A percentile compares a stretch with the other conserved stretches of the same genome.
Evolutionary conservation across 331 rosid genomes (phyloP).

Genomic region (Quercus tomentella): DNA sequence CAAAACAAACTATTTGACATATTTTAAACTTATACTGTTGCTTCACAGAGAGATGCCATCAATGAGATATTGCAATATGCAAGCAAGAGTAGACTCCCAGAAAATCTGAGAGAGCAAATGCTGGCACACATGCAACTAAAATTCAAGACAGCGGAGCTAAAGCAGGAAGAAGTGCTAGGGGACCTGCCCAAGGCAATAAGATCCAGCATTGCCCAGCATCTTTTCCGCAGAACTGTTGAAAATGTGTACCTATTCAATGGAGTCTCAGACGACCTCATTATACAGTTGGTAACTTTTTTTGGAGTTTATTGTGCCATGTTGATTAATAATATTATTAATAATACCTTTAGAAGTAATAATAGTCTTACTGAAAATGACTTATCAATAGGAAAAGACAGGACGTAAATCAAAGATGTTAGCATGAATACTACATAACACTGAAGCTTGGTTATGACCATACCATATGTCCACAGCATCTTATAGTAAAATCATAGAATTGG

Average conservation of each 20-base stretch:
- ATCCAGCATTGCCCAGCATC: constrained; percentile 73
- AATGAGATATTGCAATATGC: constrained; percentile 64
- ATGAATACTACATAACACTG: background rate
- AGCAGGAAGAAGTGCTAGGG: constrained; percentile 68
- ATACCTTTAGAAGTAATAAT: background rate
- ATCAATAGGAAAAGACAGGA: background rate
- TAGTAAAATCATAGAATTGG: background rate
- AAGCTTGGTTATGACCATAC: constrained; percentile 1
- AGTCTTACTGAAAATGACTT: background rate
- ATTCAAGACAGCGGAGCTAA: constrained; percentile 80
- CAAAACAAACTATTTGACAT: too few relatives aligned
- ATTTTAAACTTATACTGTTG: background rate
- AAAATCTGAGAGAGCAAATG: constrained; percentile 80
- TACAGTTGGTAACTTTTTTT: constrained; percentile 49
- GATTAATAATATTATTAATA: background rate
- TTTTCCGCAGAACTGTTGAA: constrained; percentile 51
- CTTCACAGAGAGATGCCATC: constrained; percentile 64
- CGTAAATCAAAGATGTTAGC: background rate
- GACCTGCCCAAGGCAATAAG: constrained; percentile 80
- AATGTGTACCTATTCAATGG: constrained; percentile 70
- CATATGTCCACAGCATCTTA: constrained; percentile 14
- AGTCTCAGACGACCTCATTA: constrained; percentile 61
- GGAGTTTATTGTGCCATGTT: background rate
- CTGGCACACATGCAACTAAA: constrained; percentile 79
- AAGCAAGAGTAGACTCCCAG: constrained; percentile 72